phyloP scores from a whole-genome alignment of 371 early-diverging fungal species.

The Mucor ambiguus region DNA sequence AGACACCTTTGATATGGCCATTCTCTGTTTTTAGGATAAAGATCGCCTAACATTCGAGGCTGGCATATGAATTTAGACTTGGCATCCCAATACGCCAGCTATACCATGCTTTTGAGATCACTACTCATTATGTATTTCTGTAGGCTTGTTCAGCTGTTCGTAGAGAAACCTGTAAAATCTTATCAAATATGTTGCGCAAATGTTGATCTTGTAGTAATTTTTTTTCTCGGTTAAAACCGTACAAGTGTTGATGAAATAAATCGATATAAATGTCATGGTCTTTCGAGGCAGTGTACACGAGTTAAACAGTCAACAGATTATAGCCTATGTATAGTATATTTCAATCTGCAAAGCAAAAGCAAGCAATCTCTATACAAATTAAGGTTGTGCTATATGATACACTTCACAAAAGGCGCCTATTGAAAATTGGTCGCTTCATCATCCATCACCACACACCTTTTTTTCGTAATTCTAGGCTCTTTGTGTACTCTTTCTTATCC shows the following conservation, averaged over 20 bases:
- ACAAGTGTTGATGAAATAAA: too few relatives aligned
- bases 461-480: neutral
- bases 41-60: neutral
- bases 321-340: neutral
- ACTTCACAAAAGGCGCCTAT: neutral
- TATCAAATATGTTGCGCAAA: too few relatives aligned
- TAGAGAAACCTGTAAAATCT: too few relatives aligned
- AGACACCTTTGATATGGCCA: neutral
- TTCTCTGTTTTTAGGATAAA: neutral
- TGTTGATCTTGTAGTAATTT: too few relatives aligned
- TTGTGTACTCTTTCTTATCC: neutral
- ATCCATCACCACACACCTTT: slow-evolving; percentile 4
- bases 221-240: too few relatives aligned
- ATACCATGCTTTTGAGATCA: neutral
- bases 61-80: neutral
- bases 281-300: too few relatives aligned
- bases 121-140: too few relatives aligned
- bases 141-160: too few relatives aligned
- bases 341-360: neutral
- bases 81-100: neutral
- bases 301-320: too few relatives aligned
- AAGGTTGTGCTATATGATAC: neutral
- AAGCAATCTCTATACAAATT: neutral
- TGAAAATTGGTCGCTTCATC: neutral
- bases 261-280: too few relatives aligned